Percentiles rank a stretch among this genome's conserved stretches.
Conservation (phyloP, 1,284 basidiomycete genomes). For the Rhodotorula mucilaginosa region DNA sequence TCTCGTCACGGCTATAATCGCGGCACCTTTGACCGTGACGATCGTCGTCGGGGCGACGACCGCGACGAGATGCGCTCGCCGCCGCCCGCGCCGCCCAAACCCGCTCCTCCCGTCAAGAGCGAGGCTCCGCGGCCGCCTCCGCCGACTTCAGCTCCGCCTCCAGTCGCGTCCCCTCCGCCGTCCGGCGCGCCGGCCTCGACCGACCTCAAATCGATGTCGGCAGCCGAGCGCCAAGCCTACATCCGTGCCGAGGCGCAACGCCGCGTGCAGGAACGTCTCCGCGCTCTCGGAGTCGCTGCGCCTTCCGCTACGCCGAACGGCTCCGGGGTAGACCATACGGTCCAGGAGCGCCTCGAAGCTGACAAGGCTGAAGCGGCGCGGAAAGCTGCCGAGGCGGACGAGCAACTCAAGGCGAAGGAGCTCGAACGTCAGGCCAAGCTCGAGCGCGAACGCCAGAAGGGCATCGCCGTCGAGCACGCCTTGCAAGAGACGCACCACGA, state of each 20-base stretch:
- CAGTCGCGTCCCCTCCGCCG: conserved; percentile 51
- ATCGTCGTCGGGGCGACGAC: conserved; percentile 23
- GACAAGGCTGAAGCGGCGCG: conserved; percentile 49
- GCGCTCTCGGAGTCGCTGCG: conserved; percentile 72
- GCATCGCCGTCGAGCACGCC: conserved; percentile 40
- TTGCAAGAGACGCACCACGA: conserved; percentile 50
- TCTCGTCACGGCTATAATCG: conserved; percentile 47
- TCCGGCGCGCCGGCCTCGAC: conserved; percentile 57
- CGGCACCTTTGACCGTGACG: conserved; percentile 52
- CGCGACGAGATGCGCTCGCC: conserved; percentile 48
- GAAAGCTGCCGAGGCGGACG: conserved; percentile 57
- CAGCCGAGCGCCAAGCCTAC: conserved; percentile 77
- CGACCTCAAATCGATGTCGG: conserved; percentile 70
- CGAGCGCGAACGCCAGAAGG: conserved; percentile 61
- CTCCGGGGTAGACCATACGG: conserved; percentile 35
- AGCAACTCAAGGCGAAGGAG: conserved; percentile 69
- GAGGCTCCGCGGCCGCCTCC: conserved; percentile 51
- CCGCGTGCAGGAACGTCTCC: conserved; percentile 81
- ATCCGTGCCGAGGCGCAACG: conserved; percentile 78
- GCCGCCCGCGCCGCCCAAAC: conserved; percentile 44
- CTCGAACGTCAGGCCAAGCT: conserved; percentile 51
- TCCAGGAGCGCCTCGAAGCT: conserved; percentile 45
- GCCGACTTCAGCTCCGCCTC: conserved; percentile 51
- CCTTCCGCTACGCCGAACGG: conserved; percentile 52
- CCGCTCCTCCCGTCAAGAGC: conserved; percentile 38